phyloP scores from a whole-genome alignment of 1,284 basidiomycete species.

The Ceratobasidium sp. region DNA sequence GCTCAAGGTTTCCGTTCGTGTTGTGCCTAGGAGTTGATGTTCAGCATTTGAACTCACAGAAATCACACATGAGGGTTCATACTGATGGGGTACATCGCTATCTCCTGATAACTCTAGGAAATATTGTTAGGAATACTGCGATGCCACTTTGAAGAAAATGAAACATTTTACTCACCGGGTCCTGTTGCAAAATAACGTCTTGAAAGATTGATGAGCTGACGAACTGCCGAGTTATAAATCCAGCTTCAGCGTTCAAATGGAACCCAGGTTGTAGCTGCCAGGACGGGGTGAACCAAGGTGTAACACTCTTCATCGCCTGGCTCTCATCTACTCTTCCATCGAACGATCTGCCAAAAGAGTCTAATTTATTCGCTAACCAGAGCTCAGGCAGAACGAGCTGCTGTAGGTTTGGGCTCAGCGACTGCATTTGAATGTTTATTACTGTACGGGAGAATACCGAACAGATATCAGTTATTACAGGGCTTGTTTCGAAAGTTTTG shows the following conservation, averaged over 20 bases:
- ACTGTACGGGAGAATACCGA: too few relatives aligned
- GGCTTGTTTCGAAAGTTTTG: too few relatives aligned
- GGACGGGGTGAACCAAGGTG: background rate
- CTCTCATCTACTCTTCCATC: too few relatives aligned
- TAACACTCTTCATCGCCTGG: background rate
- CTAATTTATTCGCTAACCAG: background rate
- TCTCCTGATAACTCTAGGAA: background rate
- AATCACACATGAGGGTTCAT: background rate
- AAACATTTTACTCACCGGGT: background rate
- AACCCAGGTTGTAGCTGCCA: conserved; percentile 5
- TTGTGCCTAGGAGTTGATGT: too few relatives aligned
- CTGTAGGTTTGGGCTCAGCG: too few relatives aligned
- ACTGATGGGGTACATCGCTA: conserved; percentile 17
- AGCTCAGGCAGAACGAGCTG: too few relatives aligned
- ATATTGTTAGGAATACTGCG: background rate
- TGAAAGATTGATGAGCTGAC: conserved; percentile 3
- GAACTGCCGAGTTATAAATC: background rate
- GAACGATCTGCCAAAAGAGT: background rate
- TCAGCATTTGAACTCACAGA: background rate
- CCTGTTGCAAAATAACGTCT: background rate
- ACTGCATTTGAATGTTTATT: too few relatives aligned
- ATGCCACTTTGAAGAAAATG: background rate
- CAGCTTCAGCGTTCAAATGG: conserved; percentile 2
- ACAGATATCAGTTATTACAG: too few relatives aligned
- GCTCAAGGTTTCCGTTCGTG: background rate